Percentiles rank a stretch among this genome's conserved stretches.
Conservation (phyloP, 1,284 basidiomycete genomes). For the Sparassis latifolia region DNA sequence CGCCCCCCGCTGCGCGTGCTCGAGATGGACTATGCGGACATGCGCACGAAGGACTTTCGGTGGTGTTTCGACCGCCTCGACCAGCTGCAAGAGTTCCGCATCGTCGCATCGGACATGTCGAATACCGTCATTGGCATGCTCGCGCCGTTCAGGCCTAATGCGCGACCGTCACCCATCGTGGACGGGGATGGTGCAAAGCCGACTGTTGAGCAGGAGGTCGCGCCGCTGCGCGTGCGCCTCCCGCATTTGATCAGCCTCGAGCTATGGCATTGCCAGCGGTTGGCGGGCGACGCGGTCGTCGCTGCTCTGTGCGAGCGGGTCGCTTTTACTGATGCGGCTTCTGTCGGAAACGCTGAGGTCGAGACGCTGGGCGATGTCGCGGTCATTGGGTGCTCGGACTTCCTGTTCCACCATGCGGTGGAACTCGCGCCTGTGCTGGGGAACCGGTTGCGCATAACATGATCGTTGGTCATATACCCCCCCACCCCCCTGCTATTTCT, state of each 20-base stretch:
- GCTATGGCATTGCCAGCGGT: constrained; percentile 54
- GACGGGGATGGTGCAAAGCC: constrained; percentile 1
- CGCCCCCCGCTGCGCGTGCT: constrained; percentile 55
- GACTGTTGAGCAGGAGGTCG: constrained; percentile 5
- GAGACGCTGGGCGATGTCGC: constrained; percentile 36
- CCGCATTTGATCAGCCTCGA: constrained; percentile 46
- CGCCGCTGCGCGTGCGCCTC: constrained; percentile 34
- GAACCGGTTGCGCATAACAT: constrained; percentile 12
- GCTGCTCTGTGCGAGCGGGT: constrained; percentile 43
- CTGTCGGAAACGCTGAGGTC: constrained; percentile 16
- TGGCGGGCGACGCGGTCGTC: constrained; percentile 53
- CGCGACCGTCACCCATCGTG: background rate
- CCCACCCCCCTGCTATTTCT: too few species aligned
- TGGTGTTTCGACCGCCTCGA: constrained; percentile 55
- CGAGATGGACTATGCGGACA: constrained; percentile 73
- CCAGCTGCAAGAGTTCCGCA: constrained; percentile 53
- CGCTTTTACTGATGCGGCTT: constrained; percentile 36
- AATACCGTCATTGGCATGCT: constrained; percentile 58
- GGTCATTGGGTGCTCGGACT: constrained; percentile 42
- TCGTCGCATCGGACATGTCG: constrained; percentile 74
- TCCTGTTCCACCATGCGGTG: constrained; percentile 34
- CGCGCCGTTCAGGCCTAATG: constrained; percentile 30
- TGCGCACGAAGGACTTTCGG: constrained; percentile 71
- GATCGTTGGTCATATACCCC: too few species aligned
- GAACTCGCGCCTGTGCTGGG: constrained; percentile 34